Base-by-base conservation (phyloP, 176 grass and related monocot genomes). In the Triticum aestivum region DNA sequence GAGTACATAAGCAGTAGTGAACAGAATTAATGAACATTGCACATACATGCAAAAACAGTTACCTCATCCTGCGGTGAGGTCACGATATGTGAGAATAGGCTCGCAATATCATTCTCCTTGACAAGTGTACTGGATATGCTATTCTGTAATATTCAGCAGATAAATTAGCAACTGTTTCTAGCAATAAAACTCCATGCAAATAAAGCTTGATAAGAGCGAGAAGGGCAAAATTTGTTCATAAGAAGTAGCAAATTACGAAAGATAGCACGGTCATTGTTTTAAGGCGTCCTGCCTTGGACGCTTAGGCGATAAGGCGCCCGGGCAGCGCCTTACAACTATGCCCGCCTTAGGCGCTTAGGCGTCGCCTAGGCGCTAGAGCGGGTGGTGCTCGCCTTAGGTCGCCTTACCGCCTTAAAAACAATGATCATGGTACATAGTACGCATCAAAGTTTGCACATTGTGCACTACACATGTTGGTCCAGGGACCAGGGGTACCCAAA, bases 31-130 rank as follows among this genome's bases (percentile, higher is more conserved):
- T 70, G 26, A 35, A 75, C 23, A 21, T 21, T 56, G 15, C 32
- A 75, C 74, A 63, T 21, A 39, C 15, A 51, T 20, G 15, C 18
- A 87, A 80, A 45, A 69, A 86, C 24, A 29, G 6, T 62, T 71
- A 98, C 94, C 97, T 96, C 92, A 64, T 94, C 89, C 73, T 91
- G 79, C 41, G 81, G 79, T 64, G 84, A 69, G 6, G 85, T 35
- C 75, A 89, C 56, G 23, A 94, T 81, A 79, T 79, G 87, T 70
- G 87, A 88, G 30, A 94, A 71, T 4, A 98, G 83, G 70, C 70
- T 91, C 24, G 44, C 63, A 83, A 92, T 86, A 71, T 94, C 82
- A 79, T 71, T 89, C 67, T 87, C 87, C 68, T 94, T 87, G 20
- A 91, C 92, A 76, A 76, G 83, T 86, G 79, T 69, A 89, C 42